Base-by-base conservation (phyloP, 169 alveolate species). In the Theileria parva region DNA sequence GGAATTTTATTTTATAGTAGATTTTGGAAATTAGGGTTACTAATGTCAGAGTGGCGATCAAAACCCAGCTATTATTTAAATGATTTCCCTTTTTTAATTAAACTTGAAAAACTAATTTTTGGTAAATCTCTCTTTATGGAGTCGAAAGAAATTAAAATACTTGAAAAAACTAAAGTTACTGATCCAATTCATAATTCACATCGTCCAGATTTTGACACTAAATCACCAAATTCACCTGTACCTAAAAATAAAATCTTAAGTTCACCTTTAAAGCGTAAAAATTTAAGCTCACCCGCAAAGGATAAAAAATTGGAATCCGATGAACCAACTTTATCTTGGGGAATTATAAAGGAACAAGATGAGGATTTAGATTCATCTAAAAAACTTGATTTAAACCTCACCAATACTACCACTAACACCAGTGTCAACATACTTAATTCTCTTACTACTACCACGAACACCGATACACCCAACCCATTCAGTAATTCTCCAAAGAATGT, bases 1-100 rank as follows among this genome's bases (percentile, higher is more conserved):
- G 90, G 90, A 0, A 17, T 69, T 1, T 32, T 64, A 12, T 77
- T 64, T 67, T 84, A 84, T 34, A 48, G 71, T 8, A 21, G 86
- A 25, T 77, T 37, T 48, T 51, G 21, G 77, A 77, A 77, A 71
- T 34, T 84, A 27, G 90, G 86, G 0, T 34, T 37, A 34, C 21
- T 84, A 59, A 70, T 84, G n/a, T 66, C 70, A 15, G 37, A 34
- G 11, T 66, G 67, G 79, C 48, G 70, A n/a, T 4, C 17, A 37
- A 32, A 37, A 28, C 87, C 90, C 0, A 19, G 74, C 5, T 27
- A 70, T 27, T 70, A 32, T 9, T 11, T 70, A 5, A 19, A 30
- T 11, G 69, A 70, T 19, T 50, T 70, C 30, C 27, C 48, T 2
- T 21, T 30, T 23, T 23, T 70, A 23, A n/a, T 32, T 25, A 39